Base-by-base conservation (phyloP, 2,329 filamentous ascomycete genomes). In the Diaporthe capsici region DNA sequence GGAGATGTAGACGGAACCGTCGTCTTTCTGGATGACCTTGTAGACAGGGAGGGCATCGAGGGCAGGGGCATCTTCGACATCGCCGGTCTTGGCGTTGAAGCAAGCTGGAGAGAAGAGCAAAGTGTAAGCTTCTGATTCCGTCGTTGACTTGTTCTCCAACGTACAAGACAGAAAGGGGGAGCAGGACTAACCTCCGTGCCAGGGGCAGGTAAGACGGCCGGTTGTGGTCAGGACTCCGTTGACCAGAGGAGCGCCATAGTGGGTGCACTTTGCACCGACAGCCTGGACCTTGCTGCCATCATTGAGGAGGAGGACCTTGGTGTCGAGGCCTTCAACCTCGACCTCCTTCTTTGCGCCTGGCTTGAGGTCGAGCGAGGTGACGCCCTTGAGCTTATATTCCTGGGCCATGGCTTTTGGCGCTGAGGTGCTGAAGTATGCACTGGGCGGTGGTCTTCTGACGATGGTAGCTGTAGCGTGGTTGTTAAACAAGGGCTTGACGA, bases 1-100 rank as follows among this genome's bases (percentile, higher is more conserved):
- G 55, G 93, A 93, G 78, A 99, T 91, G 83, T 95, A 98, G 2
- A 98, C 92, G 7, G 90, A 93, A 44, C 95, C 95, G 79, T 97
- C 92, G 80, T 97, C 92, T 81, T 93, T 95, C 83, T 98, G 93
- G 44, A 91, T 87, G 44, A 98, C 87, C 72, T 95, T 92, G 86
- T 97, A 99, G 70, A 93, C 93, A 61, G 94, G 90, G 37, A 99
- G 87, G n/a, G 94, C 90, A 81, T 98, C 95, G 37, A 98, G 90
- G 2, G 95, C 97, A 0, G 97, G 97, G 0, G 96, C 96, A 82
- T 98, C 95, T 85, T 99, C 97, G 76, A 98, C 94, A 80, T 99
- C 97, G 72, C 97, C 97, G 8, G 94, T 97, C 74, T 90, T 90
- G 78, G 95, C 92, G 78, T 95, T 97, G 87, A 98, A 99, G 88